Conservation (phyloP, 768 basidiomycete genomes). For the Macrolepiota dolichaula region DNA sequence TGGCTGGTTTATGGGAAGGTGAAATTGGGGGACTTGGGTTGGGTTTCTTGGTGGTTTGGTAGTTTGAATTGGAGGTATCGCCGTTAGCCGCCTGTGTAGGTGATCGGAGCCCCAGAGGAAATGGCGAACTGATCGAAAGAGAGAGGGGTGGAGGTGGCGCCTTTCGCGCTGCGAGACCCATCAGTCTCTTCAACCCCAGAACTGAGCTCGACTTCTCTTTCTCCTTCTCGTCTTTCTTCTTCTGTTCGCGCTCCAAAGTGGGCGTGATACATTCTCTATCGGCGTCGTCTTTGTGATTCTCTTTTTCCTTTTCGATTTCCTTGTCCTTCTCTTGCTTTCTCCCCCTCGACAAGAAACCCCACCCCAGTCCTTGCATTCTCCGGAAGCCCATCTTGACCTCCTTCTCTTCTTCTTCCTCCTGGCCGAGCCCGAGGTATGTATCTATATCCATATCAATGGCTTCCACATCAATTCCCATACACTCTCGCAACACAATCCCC, state of each 20-base stretch:
- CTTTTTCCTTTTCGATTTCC: neutral
- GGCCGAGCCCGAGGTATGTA: slow-evolving; percentile 1
- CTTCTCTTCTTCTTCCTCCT: neutral
- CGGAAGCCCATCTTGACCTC: neutral
- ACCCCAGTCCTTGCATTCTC: slow-evolving; percentile 3
- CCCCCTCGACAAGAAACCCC: slow-evolving; percentile 6
- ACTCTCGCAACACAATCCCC: slow-evolving; percentile 12
- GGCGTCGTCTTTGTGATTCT: slow-evolving; percentile 12
- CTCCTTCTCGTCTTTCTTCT: slow-evolving; percentile 20
- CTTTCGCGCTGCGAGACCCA: slow-evolving; percentile 20
- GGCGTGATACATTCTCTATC: slow-evolving; percentile 15
- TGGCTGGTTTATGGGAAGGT: slow-evolving; percentile 26
- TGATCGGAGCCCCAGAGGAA: slow-evolving; percentile 1
- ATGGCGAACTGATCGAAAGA: neutral
- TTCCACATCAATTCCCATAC: slow-evolving; percentile 32
- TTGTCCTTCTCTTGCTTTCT: slow-evolving; percentile 2
- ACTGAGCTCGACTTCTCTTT: slow-evolving; percentile 4
- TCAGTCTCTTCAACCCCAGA: slow-evolving; percentile 30
- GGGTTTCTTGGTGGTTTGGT: slow-evolving; percentile 11
- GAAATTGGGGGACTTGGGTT: slow-evolving; percentile 13
- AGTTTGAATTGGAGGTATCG: slow-evolving; percentile 2
- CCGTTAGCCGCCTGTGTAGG: neutral
- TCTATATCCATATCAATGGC: slow-evolving; percentile 34
- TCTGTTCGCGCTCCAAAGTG: slow-evolving; percentile 13
- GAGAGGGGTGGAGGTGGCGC: slow-evolving; percentile 11